Evolutionary conservation across 2,329 filamentous ascomycete genomes (phyloP).

Genomic region (Venturiaceae sp.): DNA sequence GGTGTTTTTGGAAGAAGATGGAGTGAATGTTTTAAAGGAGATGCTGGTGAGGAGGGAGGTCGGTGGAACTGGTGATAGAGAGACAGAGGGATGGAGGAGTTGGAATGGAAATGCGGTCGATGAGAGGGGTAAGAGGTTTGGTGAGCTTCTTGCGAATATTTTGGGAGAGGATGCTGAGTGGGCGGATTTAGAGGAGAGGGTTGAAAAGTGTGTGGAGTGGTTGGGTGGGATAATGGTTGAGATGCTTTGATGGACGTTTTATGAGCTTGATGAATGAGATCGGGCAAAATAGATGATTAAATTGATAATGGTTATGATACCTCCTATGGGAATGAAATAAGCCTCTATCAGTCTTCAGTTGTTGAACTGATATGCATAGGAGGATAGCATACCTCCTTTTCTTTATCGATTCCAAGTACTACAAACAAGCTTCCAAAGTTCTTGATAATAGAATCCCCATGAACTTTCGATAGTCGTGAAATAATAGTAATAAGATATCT

Average conservation of each 20-base stretch:
- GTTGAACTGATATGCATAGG: no score
- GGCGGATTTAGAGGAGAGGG: slow-evolving; percentile 11
- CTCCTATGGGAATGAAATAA: no score
- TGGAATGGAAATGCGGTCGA: not conserved
- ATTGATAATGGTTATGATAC: no score
- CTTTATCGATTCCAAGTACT: no score
- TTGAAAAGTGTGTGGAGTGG: slow-evolving; percentile 19
- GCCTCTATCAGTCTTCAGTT: no score
- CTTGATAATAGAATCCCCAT: no score
- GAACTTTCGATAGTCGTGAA: no score
- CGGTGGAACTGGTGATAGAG: not conserved
- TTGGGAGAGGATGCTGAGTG: slow-evolving; percentile 10
- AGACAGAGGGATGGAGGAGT: not conserved
- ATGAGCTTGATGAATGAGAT: no score
- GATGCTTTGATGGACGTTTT: slow-evolving; percentile 3
- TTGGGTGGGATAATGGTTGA: slow-evolving; percentile 11
- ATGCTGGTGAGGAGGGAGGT: slow-evolving; percentile 8
- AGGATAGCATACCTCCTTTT: no score
- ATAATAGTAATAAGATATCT: no score
- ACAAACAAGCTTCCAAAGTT: no score
- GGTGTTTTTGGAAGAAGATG: slow-evolving; percentile 20
- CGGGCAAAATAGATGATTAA: no score
- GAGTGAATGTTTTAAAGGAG: slow-evolving; percentile 6
- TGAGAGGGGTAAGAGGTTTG: not conserved
- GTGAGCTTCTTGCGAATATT: not conserved